Percentiles rank a stretch among this genome's conserved stretches.
phyloP scores from a whole-genome alignment of 179 eudicot genomes.

The Silene coronaria region DNA sequence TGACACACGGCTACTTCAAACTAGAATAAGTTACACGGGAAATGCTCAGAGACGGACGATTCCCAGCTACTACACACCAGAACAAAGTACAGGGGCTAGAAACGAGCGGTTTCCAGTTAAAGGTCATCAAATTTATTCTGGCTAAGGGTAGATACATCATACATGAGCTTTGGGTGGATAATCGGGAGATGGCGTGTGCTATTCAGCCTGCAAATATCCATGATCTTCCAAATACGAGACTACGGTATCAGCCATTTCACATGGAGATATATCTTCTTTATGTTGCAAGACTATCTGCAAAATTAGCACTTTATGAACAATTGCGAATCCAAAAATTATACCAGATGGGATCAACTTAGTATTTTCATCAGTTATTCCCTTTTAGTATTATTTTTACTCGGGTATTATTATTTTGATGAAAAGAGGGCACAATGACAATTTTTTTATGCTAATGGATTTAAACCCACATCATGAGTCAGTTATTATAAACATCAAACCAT shows the following conservation, averaged over 20 bases:
- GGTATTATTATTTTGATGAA: neutral
- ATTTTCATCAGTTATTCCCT: neutral
- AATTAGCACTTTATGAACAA: neutral
- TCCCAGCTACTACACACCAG: slow-evolving; percentile 5
- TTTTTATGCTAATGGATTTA: neutral
- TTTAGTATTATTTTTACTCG: neutral
- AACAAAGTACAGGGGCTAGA: slow-evolving; percentile 17
- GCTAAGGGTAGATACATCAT: slow-evolving; percentile 10
- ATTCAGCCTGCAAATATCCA: slow-evolving; percentile 41
- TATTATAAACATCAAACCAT: neutral
- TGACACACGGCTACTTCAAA: neutral
- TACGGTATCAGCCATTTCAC: slow-evolving; percentile 58
- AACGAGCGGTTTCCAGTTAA: slow-evolving; percentile 30
- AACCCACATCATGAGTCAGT: neutral
- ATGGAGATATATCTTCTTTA: slow-evolving; percentile 47
- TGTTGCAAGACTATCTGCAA: slow-evolving; percentile 62
- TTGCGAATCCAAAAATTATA: neutral
- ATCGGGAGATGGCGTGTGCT: neutral
- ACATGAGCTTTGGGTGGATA: neutral
- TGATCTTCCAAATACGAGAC: slow-evolving; percentile 56
- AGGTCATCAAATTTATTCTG: slow-evolving; percentile 16
- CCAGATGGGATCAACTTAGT: neutral
- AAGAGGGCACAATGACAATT: neutral
- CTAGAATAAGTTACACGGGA: slow-evolving; percentile 2
- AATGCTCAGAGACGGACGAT: neutral